Evolutionary conservation across 768 basidiomycete genomes (phyloP).

Genomic region (Mycena floridula): DNA sequence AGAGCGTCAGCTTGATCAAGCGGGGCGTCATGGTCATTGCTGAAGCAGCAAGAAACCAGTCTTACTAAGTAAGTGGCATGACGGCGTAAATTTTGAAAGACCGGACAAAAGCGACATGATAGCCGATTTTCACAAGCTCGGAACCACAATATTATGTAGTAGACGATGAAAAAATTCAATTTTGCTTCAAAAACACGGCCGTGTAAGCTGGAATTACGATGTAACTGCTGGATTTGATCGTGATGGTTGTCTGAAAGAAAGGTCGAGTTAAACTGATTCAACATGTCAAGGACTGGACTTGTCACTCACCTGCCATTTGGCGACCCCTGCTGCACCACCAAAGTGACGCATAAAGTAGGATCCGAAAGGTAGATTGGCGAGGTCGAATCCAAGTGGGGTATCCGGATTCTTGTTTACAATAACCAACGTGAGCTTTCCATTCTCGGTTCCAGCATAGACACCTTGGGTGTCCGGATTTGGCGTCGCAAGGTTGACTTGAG

Average conservation of each 20-base stretch:
- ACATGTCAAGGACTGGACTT: no score
- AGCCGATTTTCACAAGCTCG: no score
- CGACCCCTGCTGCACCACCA: conserved; percentile 44
- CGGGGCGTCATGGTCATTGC: no score
- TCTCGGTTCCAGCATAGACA: conserved; percentile 39
- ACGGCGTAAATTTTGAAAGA: no score
- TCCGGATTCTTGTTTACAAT: conserved; percentile 43
- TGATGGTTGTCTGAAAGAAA: conserved; percentile 22
- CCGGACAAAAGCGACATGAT: no score
- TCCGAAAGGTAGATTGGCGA: conserved; percentile 41
- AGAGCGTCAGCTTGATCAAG: not conserved
- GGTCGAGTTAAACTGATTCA: no score
- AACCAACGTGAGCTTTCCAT: conserved; percentile 35
- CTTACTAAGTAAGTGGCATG: no score
- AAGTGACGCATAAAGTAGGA: conserved; percentile 51
- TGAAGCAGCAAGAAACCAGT: no score
- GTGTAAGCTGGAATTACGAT: conserved; percentile 29
- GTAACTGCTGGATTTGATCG: conserved; percentile 22
- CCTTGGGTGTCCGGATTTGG: conserved; percentile 35
- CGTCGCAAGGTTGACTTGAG: conserved; percentile 36
- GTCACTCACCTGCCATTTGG: conserved; percentile 53
- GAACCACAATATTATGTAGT: no score
- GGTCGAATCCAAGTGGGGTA: conserved; percentile 30
- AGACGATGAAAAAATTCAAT: no score
- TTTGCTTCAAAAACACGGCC: conserved; percentile 29